Evolutionary conservation across 768 basidiomycete genomes (phyloP), one percentile per base, ranked within the genome.

Genomic region (Gloeostereum incarnatum): DNA sequence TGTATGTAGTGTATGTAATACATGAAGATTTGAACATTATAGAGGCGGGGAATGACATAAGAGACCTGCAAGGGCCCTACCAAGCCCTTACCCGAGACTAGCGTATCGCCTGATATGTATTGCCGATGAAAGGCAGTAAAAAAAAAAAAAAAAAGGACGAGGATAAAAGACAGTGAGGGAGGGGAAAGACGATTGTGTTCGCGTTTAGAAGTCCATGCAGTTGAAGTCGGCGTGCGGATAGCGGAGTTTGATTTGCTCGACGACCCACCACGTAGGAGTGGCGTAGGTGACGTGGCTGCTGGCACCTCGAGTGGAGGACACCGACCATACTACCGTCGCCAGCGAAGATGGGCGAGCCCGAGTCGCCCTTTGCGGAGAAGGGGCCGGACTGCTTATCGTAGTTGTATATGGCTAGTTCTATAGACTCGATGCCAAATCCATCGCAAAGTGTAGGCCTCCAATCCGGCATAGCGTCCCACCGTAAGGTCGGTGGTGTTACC

Each of bases 401-500:
- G 44, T 54, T 54, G 46, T 60, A 59, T 31, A 61, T 52, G 21
- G 14, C 58, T 16, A 56, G 50, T 33, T 50, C 45, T 7, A 31
- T 31, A 29, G 46, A 50, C 41, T 42, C 46, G 25, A 42, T 25
- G 25, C 44, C 45, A 18, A 14, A 35, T 21, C 32, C 23, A 23
- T 52, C 44, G 5, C 6, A 10, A 40, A 29, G 31, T n/a, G 43
- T 56, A 62, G 14, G 61, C 61, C 21, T 48, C 54, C 11, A 63
- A 25, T 32, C 57, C 59, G 11, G 57, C 45, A 30, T 44, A 58
- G 37, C 56, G 56, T 33, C 65, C 63, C 14, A 63, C 32, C n/a
- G 62, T 66, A 35, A 60, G 42, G 31, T 53, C 50, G 14, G 60
- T 64, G n/a, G 53, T 52, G 42, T 45, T 46, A 24, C 66, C 62